Conservation (phyloP, 176 grass and related monocot genomes). For the Oryza meridionalis region DNA sequence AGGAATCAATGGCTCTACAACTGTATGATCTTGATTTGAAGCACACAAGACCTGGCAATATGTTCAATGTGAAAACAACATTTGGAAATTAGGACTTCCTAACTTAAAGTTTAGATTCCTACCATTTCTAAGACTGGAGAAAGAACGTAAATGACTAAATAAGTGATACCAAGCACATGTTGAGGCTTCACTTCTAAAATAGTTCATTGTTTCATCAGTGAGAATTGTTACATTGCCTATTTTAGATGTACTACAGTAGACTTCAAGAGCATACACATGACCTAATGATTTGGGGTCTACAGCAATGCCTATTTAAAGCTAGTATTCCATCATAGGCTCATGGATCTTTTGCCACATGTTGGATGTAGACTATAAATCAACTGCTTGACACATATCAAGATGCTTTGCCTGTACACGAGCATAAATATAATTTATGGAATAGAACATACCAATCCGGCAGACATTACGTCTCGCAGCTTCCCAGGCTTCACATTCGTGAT, state of each 20-base stretch:
- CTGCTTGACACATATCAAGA: slow-evolving; percentile 1
- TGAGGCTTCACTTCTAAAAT: neutral
- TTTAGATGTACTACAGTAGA: neutral
- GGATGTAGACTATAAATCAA: slow-evolving; percentile 8
- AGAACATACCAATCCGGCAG: slow-evolving; percentile 85
- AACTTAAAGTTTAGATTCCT: slow-evolving; percentile 11
- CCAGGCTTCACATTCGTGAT: slow-evolving; percentile 99
- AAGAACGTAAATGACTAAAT: neutral
- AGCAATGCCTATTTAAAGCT: neutral
- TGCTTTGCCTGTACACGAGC: slow-evolving; percentile 29
- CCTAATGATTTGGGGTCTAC: neutral
- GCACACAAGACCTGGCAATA: slow-evolving; percentile 73
- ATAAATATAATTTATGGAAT: slow-evolving; percentile 17
- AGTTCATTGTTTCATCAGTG: slow-evolving; percentile 9
- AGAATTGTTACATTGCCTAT: neutral
- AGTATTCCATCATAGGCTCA: neutral
- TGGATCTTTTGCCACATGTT: neutral
- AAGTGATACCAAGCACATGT: neutral
- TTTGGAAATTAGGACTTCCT: slow-evolving; percentile 2
- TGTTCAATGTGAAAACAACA: slow-evolving; percentile 16
- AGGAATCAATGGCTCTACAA: slow-evolving; percentile 93
- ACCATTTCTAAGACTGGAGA: slow-evolving; percentile 1
- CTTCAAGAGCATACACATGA: slow-evolving; percentile 13
- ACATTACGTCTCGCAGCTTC: slow-evolving; percentile 90
- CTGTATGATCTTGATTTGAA: slow-evolving; percentile 84